phyloP scores from a whole-genome alignment of 225 moss, liverwort and hornwort genomes.

The Thuidium tamariscinum region DNA sequence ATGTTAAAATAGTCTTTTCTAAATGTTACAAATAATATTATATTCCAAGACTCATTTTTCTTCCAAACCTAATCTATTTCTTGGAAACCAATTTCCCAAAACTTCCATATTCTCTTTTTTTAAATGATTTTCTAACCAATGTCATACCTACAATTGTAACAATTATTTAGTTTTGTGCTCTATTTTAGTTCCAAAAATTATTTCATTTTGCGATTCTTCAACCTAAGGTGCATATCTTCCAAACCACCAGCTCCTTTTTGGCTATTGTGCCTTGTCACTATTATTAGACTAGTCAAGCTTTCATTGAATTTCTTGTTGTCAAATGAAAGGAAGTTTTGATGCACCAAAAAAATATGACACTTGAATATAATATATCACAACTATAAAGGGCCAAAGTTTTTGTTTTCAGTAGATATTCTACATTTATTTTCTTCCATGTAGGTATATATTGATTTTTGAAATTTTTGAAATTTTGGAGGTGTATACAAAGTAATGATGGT shows the following conservation, averaged over 20 bases:
- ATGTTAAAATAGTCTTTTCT: rapidly evolving
- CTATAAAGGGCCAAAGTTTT: background rate
- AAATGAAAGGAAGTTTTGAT: rapidly evolving
- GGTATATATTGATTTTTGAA: background rate
- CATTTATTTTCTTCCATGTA: background rate
- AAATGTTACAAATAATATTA: too few relatives aligned
- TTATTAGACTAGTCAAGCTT: background rate
- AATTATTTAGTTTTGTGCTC: background rate
- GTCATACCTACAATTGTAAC: background rate
- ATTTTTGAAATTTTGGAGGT: too few relatives aligned
- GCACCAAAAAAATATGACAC: rapidly evolving
- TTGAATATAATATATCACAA: background rate
- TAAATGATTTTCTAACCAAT: rapidly evolving
- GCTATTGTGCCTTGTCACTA: background rate
- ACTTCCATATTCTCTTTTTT: rapidly evolving
- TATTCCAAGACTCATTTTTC: background rate
- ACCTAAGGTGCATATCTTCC: rapidly evolving
- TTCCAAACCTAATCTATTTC: background rate
- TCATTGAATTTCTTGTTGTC: background rate
- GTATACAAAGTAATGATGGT: background rate
- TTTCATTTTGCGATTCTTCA: background rate
- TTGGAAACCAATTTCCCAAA: background rate
- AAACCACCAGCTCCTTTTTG: background rate
- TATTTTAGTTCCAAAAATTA: background rate
- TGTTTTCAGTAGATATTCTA: background rate